Evolutionary conservation across 2,329 filamentous ascomycete species (phyloP).

Genomic region (Paraphoma chrysanthemicola): DNA sequence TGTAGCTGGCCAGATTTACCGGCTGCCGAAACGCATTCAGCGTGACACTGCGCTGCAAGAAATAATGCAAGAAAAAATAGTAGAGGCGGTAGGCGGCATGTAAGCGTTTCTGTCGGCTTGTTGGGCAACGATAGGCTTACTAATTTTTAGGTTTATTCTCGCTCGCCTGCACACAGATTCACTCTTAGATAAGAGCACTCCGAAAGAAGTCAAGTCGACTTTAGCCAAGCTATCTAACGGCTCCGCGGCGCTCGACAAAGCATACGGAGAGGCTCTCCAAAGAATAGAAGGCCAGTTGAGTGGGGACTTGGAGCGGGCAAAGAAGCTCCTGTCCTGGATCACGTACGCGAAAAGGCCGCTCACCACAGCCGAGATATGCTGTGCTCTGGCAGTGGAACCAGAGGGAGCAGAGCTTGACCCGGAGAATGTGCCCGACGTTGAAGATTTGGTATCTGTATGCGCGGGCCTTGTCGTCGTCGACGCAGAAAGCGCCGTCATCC

Average conservation of each 20-base stretch:
- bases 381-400: too few relatives aligned
- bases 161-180: constrained; percentile 14
- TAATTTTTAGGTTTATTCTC: constrained; percentile 12
- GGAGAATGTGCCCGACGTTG: too few relatives aligned
- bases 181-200: constrained; percentile 8
- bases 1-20: constrained; percentile 19
- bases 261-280: constrained; percentile 11
- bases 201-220: constrained; percentile 5
- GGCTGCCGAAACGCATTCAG: constrained; percentile 23
- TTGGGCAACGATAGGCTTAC: background rate
- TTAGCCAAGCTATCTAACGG: constrained; percentile 6
- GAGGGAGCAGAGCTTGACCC: too few relatives aligned
- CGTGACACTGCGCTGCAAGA: constrained; percentile 15
- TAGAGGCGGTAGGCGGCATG: constrained; percentile 21
- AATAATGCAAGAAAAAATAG: constrained; percentile 21
- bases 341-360: too few relatives aligned
- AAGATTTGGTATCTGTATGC: too few relatives aligned
- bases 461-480: too few relatives aligned
- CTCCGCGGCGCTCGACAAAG: constrained; percentile 4
- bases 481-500: too few relatives aligned
- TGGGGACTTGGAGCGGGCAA: too few relatives aligned
- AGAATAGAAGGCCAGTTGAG: constrained; percentile 49
- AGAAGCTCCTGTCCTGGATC: too few relatives aligned
- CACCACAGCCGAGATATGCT: too few relatives aligned
- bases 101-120: constrained; percentile 17